A percentile compares a stretch with the other conserved stretches of the same genome.
phyloP scores from a whole-genome alignment of 305 asterid genomes.

The Ajuga reptans region DNA sequence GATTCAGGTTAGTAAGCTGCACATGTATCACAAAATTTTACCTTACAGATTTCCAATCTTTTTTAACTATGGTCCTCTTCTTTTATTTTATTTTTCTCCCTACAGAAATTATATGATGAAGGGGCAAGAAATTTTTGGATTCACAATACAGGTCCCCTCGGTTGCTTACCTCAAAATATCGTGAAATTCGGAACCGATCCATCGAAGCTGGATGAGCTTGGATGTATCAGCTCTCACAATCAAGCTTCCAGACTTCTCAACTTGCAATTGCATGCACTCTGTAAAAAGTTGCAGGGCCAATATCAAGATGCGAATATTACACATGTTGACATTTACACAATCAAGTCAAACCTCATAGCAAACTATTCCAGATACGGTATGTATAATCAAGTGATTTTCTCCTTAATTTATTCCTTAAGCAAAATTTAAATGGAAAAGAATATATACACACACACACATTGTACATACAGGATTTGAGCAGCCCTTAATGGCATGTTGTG shows the following conservation, averaged over 20 bases:
- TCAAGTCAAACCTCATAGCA: constrained; percentile 70
- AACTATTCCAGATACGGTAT: constrained; percentile 68
- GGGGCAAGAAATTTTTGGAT: constrained; percentile 87
- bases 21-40: neutral
- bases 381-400: constrained; percentile 14
- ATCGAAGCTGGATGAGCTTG: constrained; percentile 75
- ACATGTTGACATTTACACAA: constrained; percentile 58
- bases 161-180: constrained; percentile 81
- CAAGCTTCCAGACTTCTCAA: constrained; percentile 75
- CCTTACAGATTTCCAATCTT: neutral
- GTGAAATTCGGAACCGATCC: constrained; percentile 70
- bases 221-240: constrained; percentile 78
- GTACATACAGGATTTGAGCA: constrained; percentile 67
- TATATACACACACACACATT: no score
- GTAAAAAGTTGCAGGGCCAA: constrained; percentile 66
- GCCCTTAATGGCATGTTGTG: constrained; percentile 82
- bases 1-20: constrained; percentile 35
- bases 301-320: constrained; percentile 61
- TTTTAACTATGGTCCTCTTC: neutral
- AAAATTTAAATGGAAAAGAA: neutral
- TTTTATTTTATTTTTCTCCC: neutral
- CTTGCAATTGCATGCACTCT: constrained; percentile 66
- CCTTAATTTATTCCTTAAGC: neutral
- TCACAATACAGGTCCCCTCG: constrained; percentile 88
- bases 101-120: constrained; percentile 61